phyloP scores from a whole-genome alignment of 2,329 filamentous ascomycete species.

The Fusarium pseudograminearum region DNA sequence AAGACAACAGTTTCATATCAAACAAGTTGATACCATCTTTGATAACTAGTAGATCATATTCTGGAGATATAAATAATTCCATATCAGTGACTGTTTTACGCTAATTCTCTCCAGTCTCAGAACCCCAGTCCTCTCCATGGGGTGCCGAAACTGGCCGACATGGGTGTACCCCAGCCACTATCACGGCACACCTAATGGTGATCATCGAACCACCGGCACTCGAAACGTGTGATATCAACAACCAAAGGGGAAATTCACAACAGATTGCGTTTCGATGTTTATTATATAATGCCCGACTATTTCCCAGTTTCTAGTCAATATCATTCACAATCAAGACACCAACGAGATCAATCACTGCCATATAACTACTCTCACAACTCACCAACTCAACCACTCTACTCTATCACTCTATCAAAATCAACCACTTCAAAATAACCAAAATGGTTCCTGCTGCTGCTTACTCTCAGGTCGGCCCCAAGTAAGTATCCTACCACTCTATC shows the following conservation, averaged over 20 bases:
- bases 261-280: neutral
- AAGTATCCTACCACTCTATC: neutral
- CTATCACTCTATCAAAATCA: constrained; percentile 22
- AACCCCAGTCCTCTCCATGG: constrained; percentile 4
- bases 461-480: constrained; percentile 33
- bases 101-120: constrained; percentile 15
- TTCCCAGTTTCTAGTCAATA: neutral
- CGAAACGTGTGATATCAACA: constrained; percentile 34
- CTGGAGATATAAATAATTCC: neutral
- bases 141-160: constrained; percentile 38
- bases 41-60: neutral
- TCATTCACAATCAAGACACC: neutral
- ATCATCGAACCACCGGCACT: constrained; percentile 43
- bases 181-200: constrained; percentile 32
- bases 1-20: neutral
- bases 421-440: constrained; percentile 23
- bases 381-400: neutral
- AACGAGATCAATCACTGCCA: neutral
- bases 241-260: constrained; percentile 11
- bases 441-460: constrained; percentile 37
- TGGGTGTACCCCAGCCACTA: constrained; percentile 22
- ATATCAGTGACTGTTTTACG: neutral
- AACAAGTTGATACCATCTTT: neutral
- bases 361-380: neutral
- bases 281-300: constrained; percentile 32